Base-by-base conservation (phyloP, 2,329 filamentous ascomycete genomes). In the Exophiala viscosa region DNA sequence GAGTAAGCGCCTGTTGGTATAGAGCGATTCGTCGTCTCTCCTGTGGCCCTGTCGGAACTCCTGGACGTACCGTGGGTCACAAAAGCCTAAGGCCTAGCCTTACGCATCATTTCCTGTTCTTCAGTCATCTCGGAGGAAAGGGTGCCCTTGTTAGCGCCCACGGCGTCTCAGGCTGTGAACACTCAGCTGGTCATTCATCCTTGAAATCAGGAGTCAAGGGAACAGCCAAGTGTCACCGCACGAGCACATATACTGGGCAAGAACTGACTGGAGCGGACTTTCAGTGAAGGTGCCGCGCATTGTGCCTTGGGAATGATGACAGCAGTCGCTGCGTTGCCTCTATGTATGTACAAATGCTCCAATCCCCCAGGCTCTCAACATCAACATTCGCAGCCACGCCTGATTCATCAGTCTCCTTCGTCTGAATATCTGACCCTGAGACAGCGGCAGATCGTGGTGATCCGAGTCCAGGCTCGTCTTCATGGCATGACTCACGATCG, bases 141-240 rank as follows among this genome's bases (percentile, higher is more conserved):
- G 39, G 39, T 20, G 23, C 39, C 51, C 14, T 34, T 44, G 5
- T 48, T 54, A 54, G 56, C 56, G 56, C 56, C 52, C 48, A 32
- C 38, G 23, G 35, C 39, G 43, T 53, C 11, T 49, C 43, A 50
- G 39, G 33, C 35, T 44, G 23, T 36, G 28, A 32, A 55, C 46
- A 47, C 49, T 23, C 41, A 15, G 34, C 41, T 45, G 42, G 44
- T 51, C 50, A 33, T 31, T 11, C 31, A 14, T 40, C 11, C 40
- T 14, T 31, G 41, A 23, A 32, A 43, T 52, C 56, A 54, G 52
- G 50, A 56, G 47, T 47, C 28, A 32, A 13, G 11, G 7, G 33
- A 28, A 9, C 17, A 23, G 41, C 45, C 36, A 43, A 36, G 40
- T 45, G 45, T 28, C 14, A 10, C 31, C 20, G 45, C 23, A 28